Conservation (phyloP, 768 basidiomycete species). For the Hirschioporus abietinus region DNA sequence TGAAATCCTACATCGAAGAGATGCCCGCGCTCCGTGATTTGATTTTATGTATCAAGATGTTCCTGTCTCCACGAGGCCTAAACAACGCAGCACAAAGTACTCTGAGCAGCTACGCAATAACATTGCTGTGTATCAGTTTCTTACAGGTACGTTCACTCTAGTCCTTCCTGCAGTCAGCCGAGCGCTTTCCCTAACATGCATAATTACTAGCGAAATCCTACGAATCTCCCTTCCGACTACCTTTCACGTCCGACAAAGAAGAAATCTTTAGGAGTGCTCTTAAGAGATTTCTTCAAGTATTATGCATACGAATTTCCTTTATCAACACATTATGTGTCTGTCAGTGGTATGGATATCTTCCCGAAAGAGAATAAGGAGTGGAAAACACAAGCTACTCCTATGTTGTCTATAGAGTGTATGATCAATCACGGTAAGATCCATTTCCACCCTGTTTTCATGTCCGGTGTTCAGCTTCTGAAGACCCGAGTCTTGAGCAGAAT, state of each 20-base stretch:
- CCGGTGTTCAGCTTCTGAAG: conserved; percentile 3
- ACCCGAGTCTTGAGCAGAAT: neutral
- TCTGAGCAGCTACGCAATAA: conserved; percentile 61
- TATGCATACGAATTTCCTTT: conserved; percentile 49
- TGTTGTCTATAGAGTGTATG: conserved; percentile 38
- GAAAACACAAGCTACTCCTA: conserved; percentile 13
- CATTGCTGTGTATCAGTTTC: conserved; percentile 61
- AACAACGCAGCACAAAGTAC: conserved; percentile 61
- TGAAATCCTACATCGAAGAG: conserved; percentile 45
- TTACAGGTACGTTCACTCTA: conserved; percentile 45
- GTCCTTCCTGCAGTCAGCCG: conserved; percentile 5
- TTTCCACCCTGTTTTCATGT: neutral
- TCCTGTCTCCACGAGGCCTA: conserved; percentile 50
- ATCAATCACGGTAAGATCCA: conserved; percentile 30
- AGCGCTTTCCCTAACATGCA: neutral
- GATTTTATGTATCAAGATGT: conserved; percentile 57
- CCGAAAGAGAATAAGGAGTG: conserved; percentile 31
- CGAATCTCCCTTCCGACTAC: conserved; percentile 41
- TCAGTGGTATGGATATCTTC: conserved; percentile 28
- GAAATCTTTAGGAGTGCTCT: conserved; percentile 49
- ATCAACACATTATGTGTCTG: conserved; percentile 34
- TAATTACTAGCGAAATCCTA: conserved; percentile 50
- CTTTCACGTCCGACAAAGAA: conserved; percentile 42
- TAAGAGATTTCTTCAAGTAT: conserved; percentile 61
- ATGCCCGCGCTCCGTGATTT: conserved; percentile 58